Base-by-base conservation (phyloP, 495 filamentous ascomycete species). In the Aspergillus indologenus region DNA sequence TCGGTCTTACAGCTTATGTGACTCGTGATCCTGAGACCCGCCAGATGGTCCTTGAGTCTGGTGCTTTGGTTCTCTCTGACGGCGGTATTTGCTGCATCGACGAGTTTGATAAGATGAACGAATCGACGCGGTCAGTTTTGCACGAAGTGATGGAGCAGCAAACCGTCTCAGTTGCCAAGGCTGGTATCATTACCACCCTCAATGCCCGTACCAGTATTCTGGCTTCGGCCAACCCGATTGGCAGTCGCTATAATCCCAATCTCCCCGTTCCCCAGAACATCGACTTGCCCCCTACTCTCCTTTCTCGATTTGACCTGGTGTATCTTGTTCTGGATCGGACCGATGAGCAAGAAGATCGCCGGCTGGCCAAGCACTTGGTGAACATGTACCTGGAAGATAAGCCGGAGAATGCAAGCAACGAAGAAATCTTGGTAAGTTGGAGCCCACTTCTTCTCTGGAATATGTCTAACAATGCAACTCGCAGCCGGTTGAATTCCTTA, bases 131-230 rank as follows among this genome's bases (percentile, higher is more conserved):
- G 34, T 96, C 92, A 3, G 94, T 98, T 11, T 81, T 98, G 34
- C 94, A 98, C 80, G 94, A 98, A 85, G 94, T 98, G 18, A 98
- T 98, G 94, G 94, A 98, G 69, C 94, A 98, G 73, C 94, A 98
- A 77, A 98, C 94, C 1, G 93, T 98, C 14, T 98, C 95, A 1
- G 95, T 98, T 59, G 94, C 94, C 58, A 98, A 98, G 79, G 94
- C 94, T 1, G 94, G 94, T 65, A 98, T 98, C 75, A 98, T 98
- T 74, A 98, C 94, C 3, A 98, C 94, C 1, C 79, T 98, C 60
- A 98, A 98, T 68, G 94, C 94, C 45, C 83, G 94, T 58, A 96
- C 94, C 1, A 91, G 87, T 56, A 96, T 98, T 64, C 81, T 98
- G 23, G 94, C 94, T 12, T 98, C 92, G 12, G 94, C 94, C 67